Base-by-base conservation (phyloP, 768 basidiomycete genomes). In the Collybia sordida region DNA sequence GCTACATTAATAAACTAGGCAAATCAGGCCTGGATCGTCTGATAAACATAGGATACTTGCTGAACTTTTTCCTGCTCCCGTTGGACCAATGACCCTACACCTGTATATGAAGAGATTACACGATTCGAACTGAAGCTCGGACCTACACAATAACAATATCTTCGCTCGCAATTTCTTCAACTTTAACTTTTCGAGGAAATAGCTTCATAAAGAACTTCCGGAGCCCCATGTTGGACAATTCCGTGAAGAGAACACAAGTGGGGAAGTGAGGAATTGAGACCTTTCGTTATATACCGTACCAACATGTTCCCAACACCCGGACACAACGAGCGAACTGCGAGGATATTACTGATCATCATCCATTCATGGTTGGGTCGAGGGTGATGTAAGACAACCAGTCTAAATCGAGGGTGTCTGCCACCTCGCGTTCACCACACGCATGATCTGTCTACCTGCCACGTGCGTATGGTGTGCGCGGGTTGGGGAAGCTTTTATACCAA, bases 71-170 rank as follows among this genome's bases (percentile, higher is more conserved):
- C 44, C 44, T 24, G 44, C 44, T 22, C 44, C 44, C n/a, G 44
- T 45, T 12, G 44, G 44, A 19, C 44, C 44, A 14, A 45, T 45
- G 6, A 45, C 44, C 12, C 44, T 45, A 36, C 14, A 11, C 31
- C 9, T 31, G 6, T 9, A 34, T 14, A 31, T 45, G 27, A 45
- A 4, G 0, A n/a, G 22, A 21, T 24, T 28, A 19, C 11, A 45
- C 43, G 3, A 31, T 27, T 31, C 19, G n/a, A 21, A 28, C 8
- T 18, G 28, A 40, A 22, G 18, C 21, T 17, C 24, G 12, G 12
- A 40, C 47, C 9, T 34, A 48, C 47, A 48, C 47, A 18, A 48
- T 40, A 27, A 48, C 34, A 27, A 41, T 31, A 27, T 48, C 47
- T 22, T 41, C 38, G 28, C 38, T 27, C 15, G 14, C 23, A 21